Conservation (phyloP, 2,329 filamentous ascomycete species). For the Diaporthe velutina region DNA sequence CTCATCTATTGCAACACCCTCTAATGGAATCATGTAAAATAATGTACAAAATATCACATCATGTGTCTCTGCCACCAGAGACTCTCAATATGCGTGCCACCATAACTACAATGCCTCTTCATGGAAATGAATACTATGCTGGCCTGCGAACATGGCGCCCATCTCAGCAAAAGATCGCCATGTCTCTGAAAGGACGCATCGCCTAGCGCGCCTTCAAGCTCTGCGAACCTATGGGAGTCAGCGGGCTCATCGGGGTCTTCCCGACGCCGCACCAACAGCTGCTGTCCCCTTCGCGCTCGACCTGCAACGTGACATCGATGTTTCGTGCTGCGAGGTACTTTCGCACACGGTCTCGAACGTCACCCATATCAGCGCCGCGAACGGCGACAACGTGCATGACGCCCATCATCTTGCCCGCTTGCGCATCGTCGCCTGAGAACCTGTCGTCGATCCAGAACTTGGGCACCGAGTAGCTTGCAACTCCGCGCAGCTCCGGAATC, state of each 20-base stretch:
- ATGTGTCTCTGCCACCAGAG: background rate
- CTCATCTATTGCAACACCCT: conserved; percentile 28
- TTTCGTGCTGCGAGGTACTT: conserved; percentile 78
- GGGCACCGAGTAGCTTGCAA: conserved; percentile 86
- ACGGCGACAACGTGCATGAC: conserved; percentile 89
- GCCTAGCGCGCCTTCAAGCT: conserved; percentile 38
- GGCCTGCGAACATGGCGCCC: background rate
- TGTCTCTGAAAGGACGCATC: conserved; percentile 3
- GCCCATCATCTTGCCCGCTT: conserved; percentile 74
- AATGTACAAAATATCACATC: conserved; percentile 27
- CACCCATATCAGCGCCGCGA: conserved; percentile 79
- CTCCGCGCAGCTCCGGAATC: conserved; percentile 84
- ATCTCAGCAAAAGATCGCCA: background rate
- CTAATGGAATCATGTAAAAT: conserved; percentile 21
- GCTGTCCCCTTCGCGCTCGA: conserved; percentile 84
- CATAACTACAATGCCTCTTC: background rate
- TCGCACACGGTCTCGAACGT: conserved; percentile 83
- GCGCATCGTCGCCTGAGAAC: conserved; percentile 53
- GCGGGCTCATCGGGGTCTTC: conserved; percentile 48
- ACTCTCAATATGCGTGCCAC: conserved; percentile 3
- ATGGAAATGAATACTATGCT: background rate
- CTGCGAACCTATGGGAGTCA: conserved; percentile 29
- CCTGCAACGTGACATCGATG: conserved; percentile 88
- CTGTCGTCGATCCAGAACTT: conserved; percentile 93
- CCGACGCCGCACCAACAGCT: conserved; percentile 71